Evolutionary conservation across 148 eudicot species (phyloP), one percentile per base, ranked within the genome.

Genomic region (Camellia granthamiana): DNA sequence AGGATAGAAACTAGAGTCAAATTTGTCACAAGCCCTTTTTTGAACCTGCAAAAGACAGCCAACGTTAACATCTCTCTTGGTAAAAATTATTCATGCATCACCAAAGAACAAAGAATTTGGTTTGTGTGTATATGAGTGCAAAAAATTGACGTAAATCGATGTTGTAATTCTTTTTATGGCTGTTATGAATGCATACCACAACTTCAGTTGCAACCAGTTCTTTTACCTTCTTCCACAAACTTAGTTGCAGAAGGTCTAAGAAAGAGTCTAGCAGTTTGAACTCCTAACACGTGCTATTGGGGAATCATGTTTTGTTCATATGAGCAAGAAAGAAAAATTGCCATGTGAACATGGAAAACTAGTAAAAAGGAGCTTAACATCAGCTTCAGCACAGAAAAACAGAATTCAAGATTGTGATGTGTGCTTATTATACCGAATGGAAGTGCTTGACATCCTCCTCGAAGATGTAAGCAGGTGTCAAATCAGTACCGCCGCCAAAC

Each of bases 401-500:
- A 67, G 49, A 78, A 67, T 52, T 51, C 74, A 58, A 52, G 43
- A 78, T 75, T 44, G 13, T 47, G 71, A 9, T 15, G 80, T 58
- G n/a, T 65, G 80, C 52, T 76, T 43, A 74, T 56, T 14, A 69
- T 93, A 92, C 99, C 98, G 82, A 87, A 79, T 96, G 99, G 81
- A 96, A 96, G 83, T 96, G 98, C 87, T 84, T 91, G 68, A 96
- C 99, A 86, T 96, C 99, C 83, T 96, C 99, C 87, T 93, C 99
- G 81, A 91, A 90, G 79, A 96, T 90, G 87, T 96, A 96, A 63
- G 98, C 92, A 74, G 99, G 98, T 56, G 98, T 93, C 73, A 91
- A 87, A 90, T 96, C 99, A 46, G 99, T 96, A 78, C 99, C 99
- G 59, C 99, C 99, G 78, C 99, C 99, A 90, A 96, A 96, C 99